Base-by-base conservation (phyloP, 306 rosid genomes). In the Cajanus cajan region DNA sequence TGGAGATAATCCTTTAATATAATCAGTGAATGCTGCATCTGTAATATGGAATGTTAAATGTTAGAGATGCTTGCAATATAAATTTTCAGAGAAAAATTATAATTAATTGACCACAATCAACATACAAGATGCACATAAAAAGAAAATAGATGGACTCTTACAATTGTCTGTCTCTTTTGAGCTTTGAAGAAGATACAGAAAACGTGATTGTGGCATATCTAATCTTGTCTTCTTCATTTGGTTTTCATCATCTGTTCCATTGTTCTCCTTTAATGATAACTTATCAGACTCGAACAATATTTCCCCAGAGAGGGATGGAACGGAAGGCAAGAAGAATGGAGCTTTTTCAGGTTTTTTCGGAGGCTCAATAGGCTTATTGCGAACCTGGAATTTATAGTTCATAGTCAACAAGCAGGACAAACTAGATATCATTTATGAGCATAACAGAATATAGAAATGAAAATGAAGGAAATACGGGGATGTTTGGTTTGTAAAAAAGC, bases 321-420 rank as follows among this genome's bases (percentile, higher is more conserved):
- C 83, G 5, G 98, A 87, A 73, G 98, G 96, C 86, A 95, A 77
- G 87, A 92, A 95, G 89, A 95, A 95, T 39, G 98, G 98, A 83
- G 96, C 98, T 85, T 88, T 91, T 82, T 93, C 98, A 0, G 98
- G 98, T 85, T 93, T 95, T 84, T 92, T 95, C 12, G 97, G 98
- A 48, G 96, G 98, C 71, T 95, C 98, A 73, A 89, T 85, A 45
- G 98, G 98, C 87, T 92, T 95, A 80, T 95, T 95, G 66, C 98
- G 94, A 22, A 73, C 91, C 98, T 95, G 91, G 67, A 86, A 22
- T 22, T 82, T 2, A 33, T 28, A 69, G 43, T 73, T 76, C 18
- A 25, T 8, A 47, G 51, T 43, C 64, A 80, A 80, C 64, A 82
- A 78, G 36, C 71, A 78, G 33, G 54, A 76, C 4, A 78, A 37